Evolutionary conservation across 1,284 basidiomycete species (phyloP), one percentile per base, ranked within the genome.

Genomic region (Coriolopsis trogii): DNA sequence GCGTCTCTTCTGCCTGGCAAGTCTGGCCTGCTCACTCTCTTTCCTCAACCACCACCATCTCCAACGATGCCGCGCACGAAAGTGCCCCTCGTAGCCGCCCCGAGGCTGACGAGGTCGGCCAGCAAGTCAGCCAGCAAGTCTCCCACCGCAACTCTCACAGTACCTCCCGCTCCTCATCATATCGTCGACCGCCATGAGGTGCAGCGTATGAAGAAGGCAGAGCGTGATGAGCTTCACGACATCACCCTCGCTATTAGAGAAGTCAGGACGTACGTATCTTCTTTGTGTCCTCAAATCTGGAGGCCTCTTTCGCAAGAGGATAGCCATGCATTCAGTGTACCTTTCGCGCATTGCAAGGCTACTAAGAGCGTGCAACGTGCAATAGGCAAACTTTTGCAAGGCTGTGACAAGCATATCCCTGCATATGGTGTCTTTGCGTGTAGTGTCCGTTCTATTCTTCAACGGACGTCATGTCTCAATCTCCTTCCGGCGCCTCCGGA

Each of bases 191-290:
- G 23, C 3, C 23, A 34, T 26, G 7, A 30, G 13, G 18, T 24
- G 43, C 38, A 21, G 18, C 67, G 71, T 25, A 59, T 70, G 3
- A 42, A 44, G 28, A 75, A 73, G 63, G 71, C 75, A 5, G 75
- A 76, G 56, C 68, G 74, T 18, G 75, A 76, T 49, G 75, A 76
- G 63, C 68, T 72, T 29, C 69, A 72, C 57, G 70, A 73, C 49
- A 64, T 77, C n/a, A 71, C 70, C 21, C 52, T 52, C 18, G 58
- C 66, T 4, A 50, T 78, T 26, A 74, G 71, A 4, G 68, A 68
- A 9, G 68, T 69, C 34, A 74, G 69, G 49, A 63, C 62, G 72
- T 73, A 53, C 48, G 71, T 66, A 10, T 15, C 23, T 23, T 16
- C 40, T 30, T 26, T 9, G 6, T 38, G 2, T n/a, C 20, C 21